Evolutionary conservation across 371 early-diverging fungal genomes (phyloP), one percentile per base, ranked within the genome.

Genomic region (Saksenaea vasiformis): DNA sequence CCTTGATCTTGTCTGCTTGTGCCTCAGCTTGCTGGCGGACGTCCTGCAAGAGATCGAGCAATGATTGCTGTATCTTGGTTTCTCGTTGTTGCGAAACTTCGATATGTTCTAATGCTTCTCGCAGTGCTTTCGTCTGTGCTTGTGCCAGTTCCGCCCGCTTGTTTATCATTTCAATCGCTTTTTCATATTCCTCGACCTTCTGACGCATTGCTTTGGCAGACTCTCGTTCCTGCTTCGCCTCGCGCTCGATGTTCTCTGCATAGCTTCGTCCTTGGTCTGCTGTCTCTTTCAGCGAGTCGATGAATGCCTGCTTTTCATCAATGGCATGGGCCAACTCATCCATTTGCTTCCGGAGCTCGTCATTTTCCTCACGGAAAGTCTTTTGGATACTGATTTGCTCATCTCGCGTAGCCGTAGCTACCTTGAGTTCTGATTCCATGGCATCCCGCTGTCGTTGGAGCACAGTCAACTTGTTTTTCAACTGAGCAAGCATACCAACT

Each of bases 111-210:
- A 58, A 22, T 19, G 58, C n/a, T 11, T 58, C 37, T 26, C 43
- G 38, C 19, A 63, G 47, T 11, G 63, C 63, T 14, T 63, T 39
- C 24, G 63, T 63, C 31, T 63, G 63, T 15, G 56, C 56, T n/a
- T 36, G 41, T 14, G 56, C 57, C 47, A 56, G 56, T 24, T 41
- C 56, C 2, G 39, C 56, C 15, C 56, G 54, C 44, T 19, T 19
- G 19, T 54, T 24, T 15, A 56, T 43, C 19, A 9, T 27, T 27
- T 41, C 39, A 15, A 63, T 56, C 4, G 41, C 56, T 19, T 63
- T 37, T 39, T 36, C 36, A 31, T 56, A 55, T 31, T 56, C 63
- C 24, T 34, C 53, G 17, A 38, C 44, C 22, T 63, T 56, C 13
- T 43, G 24, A 13, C 56, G 55, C 43, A 47, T 24, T 27, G 27